These are phyloP conservation scores for Opeltia flavorubescens DNA, from an alignment of 495 filamentous ascomycete genomes.

Conservation along the genomic window DNA sequence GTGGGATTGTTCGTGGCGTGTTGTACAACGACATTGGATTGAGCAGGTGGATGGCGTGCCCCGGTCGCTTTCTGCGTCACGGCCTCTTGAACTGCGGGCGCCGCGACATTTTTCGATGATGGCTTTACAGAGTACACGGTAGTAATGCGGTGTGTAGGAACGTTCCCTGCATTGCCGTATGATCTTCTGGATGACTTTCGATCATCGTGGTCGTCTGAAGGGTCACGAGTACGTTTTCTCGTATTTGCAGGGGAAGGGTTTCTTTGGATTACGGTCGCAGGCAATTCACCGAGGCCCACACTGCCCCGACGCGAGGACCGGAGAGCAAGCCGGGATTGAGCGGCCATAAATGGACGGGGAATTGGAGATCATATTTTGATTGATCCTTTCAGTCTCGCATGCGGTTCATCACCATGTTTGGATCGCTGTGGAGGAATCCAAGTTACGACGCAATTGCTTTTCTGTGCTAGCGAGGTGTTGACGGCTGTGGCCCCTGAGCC, in stretches of 20 bases:
- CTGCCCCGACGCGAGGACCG: conserved; percentile 13
- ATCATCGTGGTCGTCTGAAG: conserved; percentile 4
- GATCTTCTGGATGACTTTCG: conserved; percentile 6
- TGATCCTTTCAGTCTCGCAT: too few relatives aligned
- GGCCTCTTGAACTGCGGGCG: conserved; percentile 3
- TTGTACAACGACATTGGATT: conserved; percentile 9
- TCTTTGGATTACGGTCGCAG: conserved; percentile 12
- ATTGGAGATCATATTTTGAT: conserved; percentile 11
- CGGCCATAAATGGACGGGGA: conserved; percentile 13
- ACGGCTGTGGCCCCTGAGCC: too few relatives aligned
- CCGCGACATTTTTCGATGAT: conserved; percentile 3
- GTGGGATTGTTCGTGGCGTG: conserved; percentile 1
- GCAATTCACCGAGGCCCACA: conserved; percentile 9
- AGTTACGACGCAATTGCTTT: conserved; percentile 9
- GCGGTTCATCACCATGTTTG: too few relatives aligned
- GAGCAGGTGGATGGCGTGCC: conserved; percentile 3
- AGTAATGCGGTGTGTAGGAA: background rate
- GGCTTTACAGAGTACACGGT: background rate
- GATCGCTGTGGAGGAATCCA: too few relatives aligned
- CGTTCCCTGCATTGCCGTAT: background rate
- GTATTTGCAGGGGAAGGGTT: conserved; percentile 8
- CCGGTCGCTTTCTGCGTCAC: conserved; percentile 8
- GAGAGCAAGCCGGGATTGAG: conserved; percentile 15
- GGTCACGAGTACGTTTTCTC: conserved; percentile 12
- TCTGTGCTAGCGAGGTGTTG: background rate